Evolutionary conservation across 352 stramenopile species (phyloP), one percentile per base, ranked within the genome.

Genomic region (Globisporangium okanoganense): DNA sequence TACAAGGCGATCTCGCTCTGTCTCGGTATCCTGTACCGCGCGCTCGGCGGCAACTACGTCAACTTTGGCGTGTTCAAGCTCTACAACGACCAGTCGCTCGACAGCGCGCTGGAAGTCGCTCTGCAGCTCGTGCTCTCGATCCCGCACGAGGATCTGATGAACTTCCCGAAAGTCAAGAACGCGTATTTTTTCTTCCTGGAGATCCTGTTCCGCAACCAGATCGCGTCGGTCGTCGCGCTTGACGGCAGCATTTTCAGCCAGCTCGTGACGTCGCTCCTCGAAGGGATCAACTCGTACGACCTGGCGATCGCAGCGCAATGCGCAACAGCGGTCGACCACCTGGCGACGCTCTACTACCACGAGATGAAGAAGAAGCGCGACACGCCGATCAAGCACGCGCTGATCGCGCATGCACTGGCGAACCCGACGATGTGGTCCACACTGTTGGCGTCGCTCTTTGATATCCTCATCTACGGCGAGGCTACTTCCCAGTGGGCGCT

Each of bases 61-160:
- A 99, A 98, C 71, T 99, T 99, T 74, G 97, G 97, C 58, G 97
- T 99, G 24, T 99, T 99, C 77, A 93, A 97, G 69, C 78, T 99
- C 41, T 99, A 99, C 79, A 98, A 98, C 65, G 97, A 99, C 78
- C 82, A 94, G 66, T 94, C 86, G 25, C 69, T 93, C 40, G 94
- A 99, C 59, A 97, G 95, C 71, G 92, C 96, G 22, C 71, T 99
- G 24, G 94, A 99, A 67, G 66, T 98, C 29, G 92, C 90, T 18
- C 65, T 99, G 61, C 88, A 98, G 66, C 84, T 99, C 68, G 86
- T 95, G 36, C 77, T 99, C 20, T 96, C 87, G 40, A 97, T 99
- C 49, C 96, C 97, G 20, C 76, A 98, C 48, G 92, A 98, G 53
- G 96, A 99, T 69, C 75, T 99, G 55, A 97, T 98, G 78, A 86